phyloP scores from a whole-genome alignment of 805 yeast species.

The Brettanomyces bruxellensis region DNA sequence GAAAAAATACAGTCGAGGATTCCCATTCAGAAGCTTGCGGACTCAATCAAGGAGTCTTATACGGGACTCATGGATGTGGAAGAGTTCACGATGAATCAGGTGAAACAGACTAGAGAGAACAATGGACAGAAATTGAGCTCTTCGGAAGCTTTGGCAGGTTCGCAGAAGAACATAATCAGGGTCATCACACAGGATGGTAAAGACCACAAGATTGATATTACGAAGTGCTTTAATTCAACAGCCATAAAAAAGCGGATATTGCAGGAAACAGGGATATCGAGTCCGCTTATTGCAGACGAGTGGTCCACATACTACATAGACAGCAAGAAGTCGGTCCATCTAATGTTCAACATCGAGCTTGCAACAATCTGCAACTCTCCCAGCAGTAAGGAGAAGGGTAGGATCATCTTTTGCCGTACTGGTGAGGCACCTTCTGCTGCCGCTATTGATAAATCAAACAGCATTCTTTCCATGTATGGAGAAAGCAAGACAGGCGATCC shows the following conservation, averaged over 20 bases:
- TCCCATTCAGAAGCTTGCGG: constrained; percentile 12
- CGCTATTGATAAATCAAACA: constrained; percentile 49
- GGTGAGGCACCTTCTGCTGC: constrained; percentile 54
- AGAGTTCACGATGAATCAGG: not conserved
- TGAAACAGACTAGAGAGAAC: constrained; percentile 1
- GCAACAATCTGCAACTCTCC: constrained; percentile 76
- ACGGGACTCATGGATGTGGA: constrained; percentile 11
- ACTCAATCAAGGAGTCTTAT: constrained; percentile 10
- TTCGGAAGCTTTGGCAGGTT: not conserved
- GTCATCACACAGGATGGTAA: constrained; percentile 73
- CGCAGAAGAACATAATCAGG: constrained; percentile 27
- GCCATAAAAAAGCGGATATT: constrained; percentile 53
- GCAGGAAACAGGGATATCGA: not conserved
- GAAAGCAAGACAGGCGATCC: constrained; percentile 3
- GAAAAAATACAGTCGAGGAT: constrained; percentile 18
- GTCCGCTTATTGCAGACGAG: constrained; percentile 28
- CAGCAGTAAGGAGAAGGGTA: constrained; percentile 43
- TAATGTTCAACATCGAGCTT: constrained; percentile 67
- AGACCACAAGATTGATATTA: constrained; percentile 56
- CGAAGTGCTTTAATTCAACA: constrained; percentile 74
- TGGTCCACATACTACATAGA: constrained; percentile 53
- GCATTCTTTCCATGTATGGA: constrained; percentile 4
- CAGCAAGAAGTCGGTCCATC: constrained; percentile 19
- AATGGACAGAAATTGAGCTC: not conserved
- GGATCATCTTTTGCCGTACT: constrained; percentile 35